A percentile compares a stretch with the other conserved stretches of the same genome.
These are phyloP conservation scores for Fibroporia radiculosa DNA, from an alignment of 768 basidiomycete species.

Conservation along the genomic window DNA sequence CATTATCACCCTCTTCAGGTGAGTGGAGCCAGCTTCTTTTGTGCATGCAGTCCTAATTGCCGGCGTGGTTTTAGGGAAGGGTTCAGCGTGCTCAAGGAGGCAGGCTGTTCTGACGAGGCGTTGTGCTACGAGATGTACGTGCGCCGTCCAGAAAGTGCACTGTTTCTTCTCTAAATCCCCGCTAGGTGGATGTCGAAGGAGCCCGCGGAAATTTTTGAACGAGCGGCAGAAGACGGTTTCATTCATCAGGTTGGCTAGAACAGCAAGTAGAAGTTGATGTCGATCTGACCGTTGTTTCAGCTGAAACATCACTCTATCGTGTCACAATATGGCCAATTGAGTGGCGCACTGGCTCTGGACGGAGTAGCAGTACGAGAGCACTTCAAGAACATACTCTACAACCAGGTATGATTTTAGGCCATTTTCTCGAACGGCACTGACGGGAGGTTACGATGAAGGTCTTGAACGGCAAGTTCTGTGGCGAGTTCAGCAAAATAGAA, in stretches of 20 bases:
- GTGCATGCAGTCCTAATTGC: background rate
- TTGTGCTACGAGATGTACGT: conserved; percentile 56
- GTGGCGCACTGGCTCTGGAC: conserved; percentile 47
- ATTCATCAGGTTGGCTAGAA: conserved; percentile 35
- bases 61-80: conserved; percentile 37
- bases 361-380: conserved; percentile 41
- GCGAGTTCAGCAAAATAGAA: conserved; percentile 48
- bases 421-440: too few relatives aligned
- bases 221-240: conserved; percentile 61
- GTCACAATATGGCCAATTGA: conserved; percentile 57
- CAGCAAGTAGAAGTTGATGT: background rate
- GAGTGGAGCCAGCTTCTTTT: background rate
- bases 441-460: conserved; percentile 30
- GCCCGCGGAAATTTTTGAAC: conserved; percentile 61
- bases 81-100: conserved; percentile 54
- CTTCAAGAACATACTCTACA: conserved; percentile 51
- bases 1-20: conserved; percentile 57
- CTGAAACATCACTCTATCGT: conserved; percentile 54
- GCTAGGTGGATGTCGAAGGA: conserved; percentile 68
- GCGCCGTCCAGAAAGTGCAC: background rate
- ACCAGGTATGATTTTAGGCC: conserved; percentile 33
- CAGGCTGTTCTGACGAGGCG: conserved; percentile 59
- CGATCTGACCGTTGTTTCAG: conserved; percentile 20
- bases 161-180: background rate
- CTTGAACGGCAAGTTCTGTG: conserved; percentile 51